phyloP scores from a whole-genome alignment of 2,329 filamentous ascomycete species.

The Penicillium sp. region DNA sequence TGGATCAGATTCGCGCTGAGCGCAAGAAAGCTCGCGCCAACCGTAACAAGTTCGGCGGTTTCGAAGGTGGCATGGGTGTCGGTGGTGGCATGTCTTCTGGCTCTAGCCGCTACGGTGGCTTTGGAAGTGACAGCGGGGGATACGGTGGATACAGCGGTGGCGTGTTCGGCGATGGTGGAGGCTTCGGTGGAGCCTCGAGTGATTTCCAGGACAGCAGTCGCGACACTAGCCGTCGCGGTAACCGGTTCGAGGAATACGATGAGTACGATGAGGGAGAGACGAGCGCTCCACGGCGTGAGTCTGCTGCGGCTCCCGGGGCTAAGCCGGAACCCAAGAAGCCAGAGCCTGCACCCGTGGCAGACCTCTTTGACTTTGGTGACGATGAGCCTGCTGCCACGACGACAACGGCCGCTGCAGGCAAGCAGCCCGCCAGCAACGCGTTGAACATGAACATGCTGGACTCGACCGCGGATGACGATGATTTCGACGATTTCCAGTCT shows the following conservation, averaged over 20 bases:
- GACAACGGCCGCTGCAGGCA: conserved; percentile 38
- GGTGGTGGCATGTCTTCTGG: conserved; percentile 60
- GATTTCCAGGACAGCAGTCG: conserved; percentile 65
- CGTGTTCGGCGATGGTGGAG: conserved; percentile 61
- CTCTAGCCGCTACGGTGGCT: conserved; percentile 76
- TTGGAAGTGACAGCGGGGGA: conserved; percentile 73
- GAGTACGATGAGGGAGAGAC: conserved; percentile 80
- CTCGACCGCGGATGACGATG: conserved; percentile 69
- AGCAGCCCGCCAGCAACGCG: conserved; percentile 51
- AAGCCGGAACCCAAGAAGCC: conserved; percentile 61
- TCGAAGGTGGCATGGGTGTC: conserved; percentile 74
- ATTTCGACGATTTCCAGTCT: conserved; percentile 97
- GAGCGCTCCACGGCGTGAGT: conserved; percentile 56
- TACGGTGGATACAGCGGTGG: conserved; percentile 70
- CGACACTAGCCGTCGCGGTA: conserved; percentile 55
- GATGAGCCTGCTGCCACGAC: conserved; percentile 62
- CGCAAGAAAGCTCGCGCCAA: conserved; percentile 87
- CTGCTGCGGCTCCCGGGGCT: conserved; percentile 36
- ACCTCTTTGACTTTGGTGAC: conserved; percentile 87
- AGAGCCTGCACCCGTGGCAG: conserved; percentile 72
- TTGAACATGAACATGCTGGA: conserved; percentile 55
- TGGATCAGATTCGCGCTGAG: conserved; percentile 57
- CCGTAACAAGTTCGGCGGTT: conserved; percentile 92
- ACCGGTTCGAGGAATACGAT: conserved; percentile 95
- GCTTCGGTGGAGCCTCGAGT: conserved; percentile 26